Percentiles rank a stretch among this genome's conserved stretches.
Evolutionary conservation across 169 alveolate genomes (phyloP).

Genomic region (Cryptosporidium meleagridis): DNA sequence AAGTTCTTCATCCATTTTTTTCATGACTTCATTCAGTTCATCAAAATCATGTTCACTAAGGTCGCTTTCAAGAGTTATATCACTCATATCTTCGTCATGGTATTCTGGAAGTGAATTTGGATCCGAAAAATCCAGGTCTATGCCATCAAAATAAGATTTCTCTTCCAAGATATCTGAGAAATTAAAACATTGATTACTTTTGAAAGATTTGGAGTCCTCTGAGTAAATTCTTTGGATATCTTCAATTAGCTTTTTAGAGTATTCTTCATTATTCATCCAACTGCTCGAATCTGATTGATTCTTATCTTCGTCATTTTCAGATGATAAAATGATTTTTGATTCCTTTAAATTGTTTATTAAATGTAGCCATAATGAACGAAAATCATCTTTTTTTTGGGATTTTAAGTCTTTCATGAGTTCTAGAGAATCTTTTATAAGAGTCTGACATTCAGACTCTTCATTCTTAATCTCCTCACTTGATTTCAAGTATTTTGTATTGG

Average conservation of each 20-base stretch:
- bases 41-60: constrained; percentile 4
- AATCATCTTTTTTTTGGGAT: neutral
- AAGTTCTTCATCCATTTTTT: constrained; percentile 64
- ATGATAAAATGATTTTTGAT: neutral
- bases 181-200: neutral
- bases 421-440: neutral
- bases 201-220: neutral
- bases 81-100: neutral
- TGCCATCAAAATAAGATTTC: constrained; percentile 31
- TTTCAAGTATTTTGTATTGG: neutral
- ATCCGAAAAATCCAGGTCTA: neutral
- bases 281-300: neutral
- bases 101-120: neutral
- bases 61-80: neutral
- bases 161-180: constrained; percentile 18
- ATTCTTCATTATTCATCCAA: constrained; percentile 46
- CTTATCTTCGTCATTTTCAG: neutral
- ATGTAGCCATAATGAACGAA: constrained; percentile 24
- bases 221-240: constrained; percentile 17
- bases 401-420: neutral
- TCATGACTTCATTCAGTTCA: constrained; percentile 20
- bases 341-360: neutral
- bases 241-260: constrained; percentile 19
- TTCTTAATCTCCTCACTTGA: no score
- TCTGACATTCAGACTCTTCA: neutral